Evolutionary conservation across 805 yeast genomes (phyloP).

Genomic region (Hanseniaspora guilliermondii): DNA sequence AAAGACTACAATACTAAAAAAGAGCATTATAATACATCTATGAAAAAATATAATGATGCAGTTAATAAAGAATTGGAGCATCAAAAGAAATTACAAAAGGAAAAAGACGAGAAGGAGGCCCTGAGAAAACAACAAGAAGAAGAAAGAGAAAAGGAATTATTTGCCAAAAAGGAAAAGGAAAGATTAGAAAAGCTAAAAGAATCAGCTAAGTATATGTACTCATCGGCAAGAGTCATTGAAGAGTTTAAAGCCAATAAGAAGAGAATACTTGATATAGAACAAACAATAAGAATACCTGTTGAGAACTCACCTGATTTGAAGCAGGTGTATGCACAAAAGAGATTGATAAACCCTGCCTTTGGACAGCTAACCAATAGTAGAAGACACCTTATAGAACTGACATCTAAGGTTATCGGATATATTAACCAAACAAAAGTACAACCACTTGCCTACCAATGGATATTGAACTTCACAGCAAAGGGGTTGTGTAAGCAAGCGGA

Average conservation of each 20-base stretch:
- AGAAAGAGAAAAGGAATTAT: slow-evolving; percentile 21
- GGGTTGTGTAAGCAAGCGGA: slow-evolving; percentile 85
- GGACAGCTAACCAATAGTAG: slow-evolving; percentile 78
- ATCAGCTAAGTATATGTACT: slow-evolving; percentile 20
- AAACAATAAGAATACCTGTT: slow-evolving; percentile 44
- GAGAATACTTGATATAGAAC: slow-evolving; percentile 47
- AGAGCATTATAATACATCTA: slow-evolving; percentile 17
- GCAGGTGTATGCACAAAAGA: slow-evolving; percentile 44
- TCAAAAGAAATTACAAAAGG: slow-evolving; percentile 18
- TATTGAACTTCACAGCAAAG: slow-evolving; percentile 71
- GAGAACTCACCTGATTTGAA: slow-evolving; percentile 39
- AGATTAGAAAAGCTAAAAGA: slow-evolving; percentile 16
- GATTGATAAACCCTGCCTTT: slow-evolving; percentile 75
- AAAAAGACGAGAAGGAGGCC: slow-evolving; percentile 17
- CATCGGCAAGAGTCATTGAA: slow-evolving; percentile 32
- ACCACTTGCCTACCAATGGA: slow-evolving; percentile 54
- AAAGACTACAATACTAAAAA: slow-evolving; percentile 15
- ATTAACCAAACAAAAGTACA: slow-evolving; percentile 38
- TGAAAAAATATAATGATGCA: slow-evolving; percentile 24
- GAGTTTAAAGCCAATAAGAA: slow-evolving; percentile 38
- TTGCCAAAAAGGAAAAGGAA: slow-evolving; percentile 18
- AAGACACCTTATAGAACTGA: slow-evolving; percentile 43
- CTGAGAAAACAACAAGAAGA: slow-evolving; percentile 21
- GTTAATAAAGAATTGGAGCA: slow-evolving; percentile 17
- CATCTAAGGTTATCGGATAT: slow-evolving; percentile 38